A percentile compares a stretch with the other conserved stretches of the same genome.
Evolutionary conservation across 108 stramenopile genomes (phyloP).

Genomic region (Stephanodiscus minutulus): DNA sequence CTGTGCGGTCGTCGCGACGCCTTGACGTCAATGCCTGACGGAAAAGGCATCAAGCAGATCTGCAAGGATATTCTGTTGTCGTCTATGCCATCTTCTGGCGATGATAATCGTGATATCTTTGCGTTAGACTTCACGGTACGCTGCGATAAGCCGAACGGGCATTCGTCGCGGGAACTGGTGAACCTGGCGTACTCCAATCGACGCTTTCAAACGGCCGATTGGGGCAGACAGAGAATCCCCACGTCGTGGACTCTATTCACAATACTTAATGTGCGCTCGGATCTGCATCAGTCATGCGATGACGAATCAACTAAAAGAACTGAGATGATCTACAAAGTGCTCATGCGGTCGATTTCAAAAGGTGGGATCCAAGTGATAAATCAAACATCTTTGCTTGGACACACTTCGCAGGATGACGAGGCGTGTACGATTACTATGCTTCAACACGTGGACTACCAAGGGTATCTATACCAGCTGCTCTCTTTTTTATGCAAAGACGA

Average conservation of each 20-base stretch:
- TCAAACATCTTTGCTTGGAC: not conserved
- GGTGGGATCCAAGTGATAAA: constrained; percentile 8
- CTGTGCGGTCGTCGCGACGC: constrained; percentile 38
- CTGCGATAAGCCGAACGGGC: not conserved
- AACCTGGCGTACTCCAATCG: constrained; percentile 3
- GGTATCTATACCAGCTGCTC: constrained; percentile 31
- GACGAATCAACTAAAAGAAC: not conserved
- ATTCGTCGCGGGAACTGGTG: constrained; percentile 8
- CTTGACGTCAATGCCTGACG: not conserved
- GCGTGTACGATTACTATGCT: constrained; percentile 58
- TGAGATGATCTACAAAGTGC: not conserved
- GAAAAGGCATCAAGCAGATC: not conserved
- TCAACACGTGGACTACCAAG: constrained; percentile 73
- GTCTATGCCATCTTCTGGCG: not conserved
- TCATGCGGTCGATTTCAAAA: constrained; percentile 1
- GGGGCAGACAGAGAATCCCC: not conserved
- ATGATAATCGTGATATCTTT: not conserved
- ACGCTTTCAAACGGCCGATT: not conserved
- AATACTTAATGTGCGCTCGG: not conserved
- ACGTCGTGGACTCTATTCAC: not conserved
- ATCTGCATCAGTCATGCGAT: not conserved
- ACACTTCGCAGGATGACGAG: constrained; percentile 52
- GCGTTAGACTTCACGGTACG: constrained; percentile 12
- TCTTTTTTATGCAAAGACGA: not conserved
- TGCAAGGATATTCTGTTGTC: not conserved